Conservation (phyloP, 1,284 basidiomycete species). For the Cutaneotrichosporon arboriforme region DNA sequence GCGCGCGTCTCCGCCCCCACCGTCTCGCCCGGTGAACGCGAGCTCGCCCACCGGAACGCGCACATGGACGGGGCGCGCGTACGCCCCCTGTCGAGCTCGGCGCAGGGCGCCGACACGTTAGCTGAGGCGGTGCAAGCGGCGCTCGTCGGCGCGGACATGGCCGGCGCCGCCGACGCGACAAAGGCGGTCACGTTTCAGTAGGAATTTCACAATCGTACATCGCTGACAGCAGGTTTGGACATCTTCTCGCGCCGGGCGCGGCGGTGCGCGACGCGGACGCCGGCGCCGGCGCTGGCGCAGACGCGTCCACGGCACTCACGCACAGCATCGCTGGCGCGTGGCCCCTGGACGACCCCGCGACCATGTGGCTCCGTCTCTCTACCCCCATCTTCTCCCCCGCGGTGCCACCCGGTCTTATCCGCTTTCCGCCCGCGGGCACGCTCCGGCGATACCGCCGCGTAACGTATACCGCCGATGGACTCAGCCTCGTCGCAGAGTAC, state of each 20-base stretch:
- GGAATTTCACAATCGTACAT: background rate
- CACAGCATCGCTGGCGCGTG: conserved; percentile 7
- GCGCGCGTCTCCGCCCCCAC: background rate
- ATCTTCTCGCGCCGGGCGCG: conserved; percentile 2
- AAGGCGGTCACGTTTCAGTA: too few relatives aligned
- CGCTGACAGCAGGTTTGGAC: conserved; percentile 8
- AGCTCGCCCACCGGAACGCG: conserved; percentile 2
- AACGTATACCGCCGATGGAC: conserved; percentile 5
- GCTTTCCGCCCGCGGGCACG: conserved; percentile 5
- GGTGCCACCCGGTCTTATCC: conserved; percentile 17
- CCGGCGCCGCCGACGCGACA: background rate
- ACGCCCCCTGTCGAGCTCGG: background rate
- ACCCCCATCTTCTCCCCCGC: conserved; percentile 13
- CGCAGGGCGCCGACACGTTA: background rate
- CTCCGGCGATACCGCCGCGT: conserved; percentile 12
- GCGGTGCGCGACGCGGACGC: too few relatives aligned
- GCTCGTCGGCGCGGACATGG: background rate
- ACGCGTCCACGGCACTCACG: background rate
- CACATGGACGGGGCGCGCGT: background rate
- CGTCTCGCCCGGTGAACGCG: background rate
- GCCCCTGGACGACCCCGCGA: background rate
- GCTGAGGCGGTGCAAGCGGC: background rate
- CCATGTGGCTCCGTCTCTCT: background rate
- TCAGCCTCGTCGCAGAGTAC: conserved; percentile 7
- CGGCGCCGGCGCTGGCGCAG: too few relatives aligned